A percentile compares a stretch with the other conserved stretches of the same genome.
Conservation (phyloP, 176 grass and related monocot species). For the Avena insularis region DNA sequence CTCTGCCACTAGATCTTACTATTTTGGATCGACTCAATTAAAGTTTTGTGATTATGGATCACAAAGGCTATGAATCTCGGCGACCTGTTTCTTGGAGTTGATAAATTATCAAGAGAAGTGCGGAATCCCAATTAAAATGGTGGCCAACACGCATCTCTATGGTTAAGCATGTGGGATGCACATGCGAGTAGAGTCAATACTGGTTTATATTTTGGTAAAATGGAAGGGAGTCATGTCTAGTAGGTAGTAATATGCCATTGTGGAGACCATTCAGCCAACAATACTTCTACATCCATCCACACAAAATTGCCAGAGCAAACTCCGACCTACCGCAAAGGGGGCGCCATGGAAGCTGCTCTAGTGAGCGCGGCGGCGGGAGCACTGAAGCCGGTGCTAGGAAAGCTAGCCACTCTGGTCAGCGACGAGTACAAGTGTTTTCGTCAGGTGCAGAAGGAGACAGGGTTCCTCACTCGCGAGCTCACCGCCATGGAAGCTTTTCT, state of each 20-base stretch:
- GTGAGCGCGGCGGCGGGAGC: neutral
- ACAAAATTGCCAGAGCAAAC: neutral
- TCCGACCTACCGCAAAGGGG: neutral
- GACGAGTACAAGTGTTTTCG: neutral
- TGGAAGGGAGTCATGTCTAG: neutral
- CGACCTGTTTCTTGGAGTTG: no score
- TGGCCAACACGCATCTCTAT: no score
- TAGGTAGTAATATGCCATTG: neutral
- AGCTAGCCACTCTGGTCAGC: neutral
- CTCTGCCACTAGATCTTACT: no score
- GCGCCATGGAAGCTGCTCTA: neutral
- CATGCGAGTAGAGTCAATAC: neutral
- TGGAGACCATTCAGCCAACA: neutral
- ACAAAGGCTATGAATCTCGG: no score
- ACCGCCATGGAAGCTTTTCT: neutral
- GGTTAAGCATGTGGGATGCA: neutral
- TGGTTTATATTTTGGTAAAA: no score
- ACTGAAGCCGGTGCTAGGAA: neutral
- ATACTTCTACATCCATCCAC: neutral
- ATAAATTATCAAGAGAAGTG: no score
- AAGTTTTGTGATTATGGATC: no score
- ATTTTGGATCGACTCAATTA: no score
- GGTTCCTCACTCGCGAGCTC: neutral
- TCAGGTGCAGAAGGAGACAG: neutral
- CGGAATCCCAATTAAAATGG: no score